A percentile compares a stretch with the other conserved stretches of the same genome.
phyloP scores from a whole-genome alignment of 177 flowering plant species.

The Vitis hybrid region DNA sequence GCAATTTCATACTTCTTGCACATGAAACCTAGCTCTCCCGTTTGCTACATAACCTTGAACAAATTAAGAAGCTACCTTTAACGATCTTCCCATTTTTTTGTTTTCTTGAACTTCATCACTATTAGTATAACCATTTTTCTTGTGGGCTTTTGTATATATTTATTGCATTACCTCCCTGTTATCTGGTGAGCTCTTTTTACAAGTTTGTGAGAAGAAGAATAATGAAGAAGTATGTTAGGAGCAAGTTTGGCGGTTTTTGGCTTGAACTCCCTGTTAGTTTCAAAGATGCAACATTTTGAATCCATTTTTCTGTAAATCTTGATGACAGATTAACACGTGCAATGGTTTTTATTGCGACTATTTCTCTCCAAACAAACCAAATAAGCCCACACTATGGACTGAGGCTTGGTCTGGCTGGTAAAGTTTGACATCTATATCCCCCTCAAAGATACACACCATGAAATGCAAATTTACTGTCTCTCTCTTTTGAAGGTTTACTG shows the following conservation, averaged over 20 bases:
- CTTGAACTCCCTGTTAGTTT: too few species aligned
- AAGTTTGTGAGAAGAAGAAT: too few species aligned
- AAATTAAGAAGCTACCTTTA: background rate
- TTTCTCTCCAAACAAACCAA: conserved; percentile 75
- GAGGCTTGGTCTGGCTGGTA: conserved; percentile 99
- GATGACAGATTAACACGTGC: conserved; percentile 79
- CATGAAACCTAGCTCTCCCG: background rate
- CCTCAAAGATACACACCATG: too few species aligned
- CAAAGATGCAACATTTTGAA: conserved; percentile 1
- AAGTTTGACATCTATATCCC: background rate
- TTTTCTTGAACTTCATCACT: background rate
- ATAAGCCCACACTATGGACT: conserved; percentile 90
- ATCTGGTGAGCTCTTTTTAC: too few species aligned
- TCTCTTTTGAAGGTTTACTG: conserved; percentile 37
- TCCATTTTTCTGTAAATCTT: conserved; percentile 5
- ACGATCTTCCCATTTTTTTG: background rate
- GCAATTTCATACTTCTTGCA: conserved; percentile 2
- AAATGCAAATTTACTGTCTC: background rate
- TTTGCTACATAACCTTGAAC: background rate
- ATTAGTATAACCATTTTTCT: too few species aligned
- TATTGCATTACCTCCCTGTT: too few species aligned
- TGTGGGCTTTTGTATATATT: too few species aligned
- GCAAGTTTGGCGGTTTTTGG: too few species aligned
- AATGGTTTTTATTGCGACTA: conserved; percentile 89
- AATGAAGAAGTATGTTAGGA: too few species aligned